Base-by-base conservation (phyloP, 495 filamentous ascomycete genomes). In the Tricharina praecox region DNA sequence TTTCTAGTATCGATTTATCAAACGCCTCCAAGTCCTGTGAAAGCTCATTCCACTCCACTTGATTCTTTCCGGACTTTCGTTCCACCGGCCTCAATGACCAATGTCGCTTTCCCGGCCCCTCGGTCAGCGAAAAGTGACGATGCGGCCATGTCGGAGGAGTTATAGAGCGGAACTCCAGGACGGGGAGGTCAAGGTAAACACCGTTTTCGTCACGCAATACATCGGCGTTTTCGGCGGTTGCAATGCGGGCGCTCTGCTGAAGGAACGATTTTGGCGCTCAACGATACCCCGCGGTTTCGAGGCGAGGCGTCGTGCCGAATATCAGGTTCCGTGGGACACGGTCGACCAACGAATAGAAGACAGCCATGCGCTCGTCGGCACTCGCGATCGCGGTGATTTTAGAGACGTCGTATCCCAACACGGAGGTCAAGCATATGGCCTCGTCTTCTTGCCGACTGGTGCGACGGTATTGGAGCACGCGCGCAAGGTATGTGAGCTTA, bases 401-500 rank as follows among this genome's bases (percentile, higher is more conserved):
- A 15, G 42, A 25, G 1, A 45, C 42, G 16, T 49, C 40, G 8
- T 47, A 21, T 36, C 47, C 47, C 1, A 30, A 45, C 50, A 43
- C 56, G 18, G 42, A 25, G 33, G 41, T 34, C 33, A 48, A 40
- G 19, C 23, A 54, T 33, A 53, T 49, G 23, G 52, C 37, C 52
- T 43, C 44, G 28, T 45, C 45, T 36, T 36, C 33, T 15, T 36
- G 16, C 36, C 38, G 30, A 18, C 51, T 53, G 7, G 43, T 50
- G 7, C 42, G 24, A 10, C 47, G 47, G 19, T 49, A 49, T 26
- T 37, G 47, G 21, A 49, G 47, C 4, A 36, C 47, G 38, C 47
- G 39, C 13, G 19, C 23, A 4, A 45, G 24, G 18, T 20, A 28
- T 23, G 42, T 28, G 24, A 45, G 16, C 20, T 16, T 45, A 24